Base-by-base conservation (phyloP, 768 basidiomycete genomes). In the Mycena venus region DNA sequence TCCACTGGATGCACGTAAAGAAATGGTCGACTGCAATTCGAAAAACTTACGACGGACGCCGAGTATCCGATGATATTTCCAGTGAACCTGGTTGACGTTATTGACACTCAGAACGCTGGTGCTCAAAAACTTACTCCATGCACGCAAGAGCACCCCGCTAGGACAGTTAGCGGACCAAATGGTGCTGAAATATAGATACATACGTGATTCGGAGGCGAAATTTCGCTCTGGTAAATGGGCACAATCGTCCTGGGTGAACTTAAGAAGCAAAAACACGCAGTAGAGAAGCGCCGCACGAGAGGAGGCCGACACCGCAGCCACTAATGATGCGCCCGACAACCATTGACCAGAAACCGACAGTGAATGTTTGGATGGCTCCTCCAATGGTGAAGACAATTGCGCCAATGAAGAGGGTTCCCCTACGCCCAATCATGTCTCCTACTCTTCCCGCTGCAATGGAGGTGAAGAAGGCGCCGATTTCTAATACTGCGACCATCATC, bases 401-500 rank as follows among this genome's bases (percentile, higher is more conserved):
- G 34, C 97, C 97, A 34, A 88, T 85, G 78, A 96, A 92, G 23
- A 99, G 88, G 0, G 96, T 97, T 59, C 94, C 93, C 80, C 92
- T 92, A 49, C 97, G 89, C 12, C 97, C 97, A 64, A 97, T 90
- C 29, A 89, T 86, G 82, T 99, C 97, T 29, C 96, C 97, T 8
- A 98, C 85, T n/a, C 89, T 88, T 11, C 97, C 97, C 64, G 96
- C 96, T 31, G 95, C 92, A 69, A 98, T 83, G 15, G 97, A 97
- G 0, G 97, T 98, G 72, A 94, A 88, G 82, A 98, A 93, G 44
- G 97, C 97, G 53, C 97, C 97, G 40, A 99, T 89, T 83, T 99
- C 96, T 38, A 98, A 86, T 7, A 97, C 93, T n/a, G 97, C 95
- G 47, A 98, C 96, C 94, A 99, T 96, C 23, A 95, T 96, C n/a